Evolutionary conservation across 2,329 filamentous ascomycete species (phyloP).

Genomic region (Cordyceps militaris): DNA sequence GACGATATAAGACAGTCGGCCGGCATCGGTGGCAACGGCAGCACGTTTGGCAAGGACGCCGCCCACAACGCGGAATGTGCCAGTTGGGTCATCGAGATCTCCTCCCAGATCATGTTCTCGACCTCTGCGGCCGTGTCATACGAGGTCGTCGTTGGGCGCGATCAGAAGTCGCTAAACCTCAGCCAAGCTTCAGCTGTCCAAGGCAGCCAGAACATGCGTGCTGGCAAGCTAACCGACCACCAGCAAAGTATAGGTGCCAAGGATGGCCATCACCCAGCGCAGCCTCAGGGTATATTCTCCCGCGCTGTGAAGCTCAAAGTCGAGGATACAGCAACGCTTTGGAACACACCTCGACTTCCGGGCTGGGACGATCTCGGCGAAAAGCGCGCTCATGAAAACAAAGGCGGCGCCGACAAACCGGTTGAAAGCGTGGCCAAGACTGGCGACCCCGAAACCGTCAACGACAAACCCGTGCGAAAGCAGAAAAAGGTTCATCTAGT

Average conservation of each 20-base stretch:
- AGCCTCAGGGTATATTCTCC: slow-evolving; percentile 74
- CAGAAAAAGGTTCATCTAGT: slow-evolving; percentile 83
- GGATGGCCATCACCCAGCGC: slow-evolving; percentile 52
- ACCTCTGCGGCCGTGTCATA: slow-evolving; percentile 79
- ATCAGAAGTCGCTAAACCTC: slow-evolving; percentile 72
- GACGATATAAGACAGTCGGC: slow-evolving; percentile 66
- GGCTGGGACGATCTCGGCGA: slow-evolving; percentile 45
- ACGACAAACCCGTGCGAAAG: slow-evolving; percentile 36
- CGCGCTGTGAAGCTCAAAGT: slow-evolving; percentile 70
- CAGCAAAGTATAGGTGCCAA: slow-evolving; percentile 55
- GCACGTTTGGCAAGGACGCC: slow-evolving; percentile 36
- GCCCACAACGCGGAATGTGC: slow-evolving; percentile 49
- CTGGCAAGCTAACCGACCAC: slow-evolving; percentile 70
- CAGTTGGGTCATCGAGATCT: slow-evolving; percentile 85
- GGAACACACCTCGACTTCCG: slow-evolving; percentile 85
- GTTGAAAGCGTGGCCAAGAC: slow-evolving; percentile 29
- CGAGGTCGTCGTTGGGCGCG: slow-evolving; percentile 77
- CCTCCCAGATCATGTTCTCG: slow-evolving; percentile 92
- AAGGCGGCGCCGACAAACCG: slow-evolving; percentile 25
- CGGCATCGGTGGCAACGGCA: slow-evolving; percentile 36
- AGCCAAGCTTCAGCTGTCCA: slow-evolving; percentile 41
- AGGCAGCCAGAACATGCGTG: slow-evolving; percentile 46
- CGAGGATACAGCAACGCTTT: slow-evolving; percentile 82
- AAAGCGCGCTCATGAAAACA: slow-evolving; percentile 19
- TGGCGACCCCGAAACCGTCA: slow-evolving; percentile 23